Evolutionary conservation across 2,329 filamentous ascomycete genomes (phyloP).

Genomic region (Fusarium begoniae): DNA sequence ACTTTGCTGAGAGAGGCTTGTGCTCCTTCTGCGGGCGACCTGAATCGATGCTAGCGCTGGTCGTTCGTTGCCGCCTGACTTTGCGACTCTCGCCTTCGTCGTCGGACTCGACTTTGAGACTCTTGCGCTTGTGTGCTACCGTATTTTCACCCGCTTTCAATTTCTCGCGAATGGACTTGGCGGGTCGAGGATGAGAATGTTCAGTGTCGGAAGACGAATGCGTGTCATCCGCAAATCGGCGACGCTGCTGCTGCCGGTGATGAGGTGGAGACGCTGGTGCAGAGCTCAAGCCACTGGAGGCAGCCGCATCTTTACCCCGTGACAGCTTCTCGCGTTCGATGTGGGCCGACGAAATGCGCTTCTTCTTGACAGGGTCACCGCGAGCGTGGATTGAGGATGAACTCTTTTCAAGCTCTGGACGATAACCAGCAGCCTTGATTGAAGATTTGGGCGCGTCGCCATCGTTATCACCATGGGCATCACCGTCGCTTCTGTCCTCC

Average conservation of each 20-base stretch:
- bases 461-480: constrained; percentile 45
- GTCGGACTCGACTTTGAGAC: constrained; percentile 63
- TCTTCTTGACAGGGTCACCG: constrained; percentile 57
- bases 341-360: constrained; percentile 51
- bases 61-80: constrained; percentile 62
- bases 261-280: constrained; percentile 64
- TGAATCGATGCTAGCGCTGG: constrained; percentile 53
- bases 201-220: constrained; percentile 67
- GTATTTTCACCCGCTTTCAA: constrained; percentile 58
- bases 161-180: constrained; percentile 60
- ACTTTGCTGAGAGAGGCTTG: constrained; percentile 46
- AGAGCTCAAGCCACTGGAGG: constrained; percentile 67
- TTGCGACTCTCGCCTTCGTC: constrained; percentile 66
- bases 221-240: constrained; percentile 49
- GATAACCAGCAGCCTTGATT: constrained; percentile 43
- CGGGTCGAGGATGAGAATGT: constrained; percentile 50
- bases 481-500: constrained; percentile 69
- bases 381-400: constrained; percentile 47
- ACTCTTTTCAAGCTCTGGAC: constrained; percentile 48
- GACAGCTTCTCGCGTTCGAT: constrained; percentile 52
- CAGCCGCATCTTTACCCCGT: constrained; percentile 56
- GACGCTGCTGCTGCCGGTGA: constrained; percentile 44
- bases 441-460: constrained; percentile 52
- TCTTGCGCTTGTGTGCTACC: constrained; percentile 63
- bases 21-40: constrained; percentile 46